Percentiles rank a stretch among this genome's conserved stretches.
phyloP scores from a whole-genome alignment of 106 monocot genomes.

The Ottelia alismoides region DNA sequence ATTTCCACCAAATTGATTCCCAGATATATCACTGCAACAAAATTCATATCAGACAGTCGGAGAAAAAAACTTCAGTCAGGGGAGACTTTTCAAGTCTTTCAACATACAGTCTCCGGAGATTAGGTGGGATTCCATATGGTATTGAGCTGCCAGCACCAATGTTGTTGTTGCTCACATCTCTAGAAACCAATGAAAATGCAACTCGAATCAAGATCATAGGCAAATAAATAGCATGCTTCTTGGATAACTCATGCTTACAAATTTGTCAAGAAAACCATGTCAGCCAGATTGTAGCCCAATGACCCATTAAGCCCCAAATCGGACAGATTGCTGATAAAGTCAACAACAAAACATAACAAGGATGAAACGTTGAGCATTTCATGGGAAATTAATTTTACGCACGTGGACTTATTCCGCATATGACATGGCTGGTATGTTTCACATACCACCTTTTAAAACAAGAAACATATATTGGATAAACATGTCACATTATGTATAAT shows the following conservation, averaged over 20 bases:
- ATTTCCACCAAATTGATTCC: slow-evolving; percentile 6
- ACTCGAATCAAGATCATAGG: background rate
- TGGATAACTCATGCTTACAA: background rate
- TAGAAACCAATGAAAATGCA: slow-evolving; percentile 5
- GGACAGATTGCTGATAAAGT: slow-evolving; percentile 6
- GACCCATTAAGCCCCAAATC: slow-evolving; percentile 11
- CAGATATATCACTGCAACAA: slow-evolving; percentile 1
- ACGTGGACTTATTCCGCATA: too few species aligned
- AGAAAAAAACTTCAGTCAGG: background rate
- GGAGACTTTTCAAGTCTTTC: background rate
- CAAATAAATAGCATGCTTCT: background rate
- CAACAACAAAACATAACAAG: background rate
- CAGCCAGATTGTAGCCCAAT: slow-evolving; percentile 1
- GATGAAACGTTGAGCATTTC: too few species aligned
- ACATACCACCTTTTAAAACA: too few species aligned
- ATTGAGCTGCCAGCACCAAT: slow-evolving; percentile 1
- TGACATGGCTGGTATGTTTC: too few species aligned
- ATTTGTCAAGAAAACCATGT: slow-evolving; percentile 1
- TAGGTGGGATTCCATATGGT: slow-evolving; percentile 10
- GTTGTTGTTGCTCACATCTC: slow-evolving; percentile 15
- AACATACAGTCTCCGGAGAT: slow-evolving; percentile 8
- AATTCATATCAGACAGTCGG: background rate
- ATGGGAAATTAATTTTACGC: too few species aligned
- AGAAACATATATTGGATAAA: too few species aligned
- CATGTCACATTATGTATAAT: too few species aligned